Percentiles rank a stretch among this genome's conserved stretches.
These are phyloP conservation scores for Carex littledalei DNA, from an alignment of 176 grass and related monocot genomes.

Conservation along the genomic window DNA sequence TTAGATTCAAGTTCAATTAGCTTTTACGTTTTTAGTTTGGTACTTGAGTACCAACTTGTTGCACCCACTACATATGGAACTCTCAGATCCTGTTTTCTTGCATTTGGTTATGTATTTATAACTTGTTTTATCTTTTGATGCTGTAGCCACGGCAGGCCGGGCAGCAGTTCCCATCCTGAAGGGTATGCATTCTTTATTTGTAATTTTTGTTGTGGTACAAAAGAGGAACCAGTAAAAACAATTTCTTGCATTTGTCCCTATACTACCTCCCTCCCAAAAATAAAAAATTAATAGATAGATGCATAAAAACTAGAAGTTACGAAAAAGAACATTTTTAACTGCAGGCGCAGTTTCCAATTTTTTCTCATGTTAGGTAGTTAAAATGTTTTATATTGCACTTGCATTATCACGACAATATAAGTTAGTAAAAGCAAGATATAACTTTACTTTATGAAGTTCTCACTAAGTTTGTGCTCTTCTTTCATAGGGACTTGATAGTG, in stretches of 20 bases:
- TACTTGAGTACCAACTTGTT: neutral
- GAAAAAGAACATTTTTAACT: neutral
- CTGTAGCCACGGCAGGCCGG: neutral
- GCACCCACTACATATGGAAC: neutral
- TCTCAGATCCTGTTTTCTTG: neutral
- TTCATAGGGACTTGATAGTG: neutral
- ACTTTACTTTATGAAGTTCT: neutral
- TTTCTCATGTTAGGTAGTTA: neutral
- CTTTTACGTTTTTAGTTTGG: neutral
- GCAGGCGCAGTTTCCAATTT: neutral
- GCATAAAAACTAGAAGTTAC: neutral
- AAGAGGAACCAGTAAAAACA: neutral
- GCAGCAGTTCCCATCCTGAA: constrained; percentile 14
- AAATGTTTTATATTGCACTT: neutral
- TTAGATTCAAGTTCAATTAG: neutral
- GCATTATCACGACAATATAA: neutral
- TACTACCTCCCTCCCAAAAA: neutral
- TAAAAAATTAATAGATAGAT: too few relatives aligned
- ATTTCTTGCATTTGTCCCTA: neutral
- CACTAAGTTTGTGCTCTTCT: neutral
- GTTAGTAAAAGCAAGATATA: neutral
- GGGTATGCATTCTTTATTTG: constrained; percentile 6
- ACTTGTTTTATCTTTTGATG: neutral
- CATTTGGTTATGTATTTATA: neutral
- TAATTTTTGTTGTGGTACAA: neutral